Evolutionary conservation across 352 stramenopile species (phyloP), one percentile per base, ranked within the genome.

Genomic region (Globisporangium echinulatum): DNA sequence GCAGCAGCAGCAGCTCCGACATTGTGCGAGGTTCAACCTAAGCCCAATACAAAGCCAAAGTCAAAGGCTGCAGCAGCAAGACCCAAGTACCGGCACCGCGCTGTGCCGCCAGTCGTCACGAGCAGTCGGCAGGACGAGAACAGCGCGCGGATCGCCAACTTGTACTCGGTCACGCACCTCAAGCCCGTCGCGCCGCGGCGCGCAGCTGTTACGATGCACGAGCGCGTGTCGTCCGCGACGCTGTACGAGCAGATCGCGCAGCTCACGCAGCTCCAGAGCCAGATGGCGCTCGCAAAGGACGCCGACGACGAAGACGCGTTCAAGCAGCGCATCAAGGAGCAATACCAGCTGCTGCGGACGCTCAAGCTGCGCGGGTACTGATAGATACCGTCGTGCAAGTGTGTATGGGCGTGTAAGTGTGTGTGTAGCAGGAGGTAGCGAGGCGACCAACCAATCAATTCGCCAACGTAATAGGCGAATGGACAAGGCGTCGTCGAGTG

Each of bases 201-300:
- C 14, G 68, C 66, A 37, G 56, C 61, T 1, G 54, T 64, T 7
- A 43, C 62, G 47, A 56, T 74, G n/a, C 62, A 77, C 1, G 76
- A 79, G 49, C 75, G 71, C 19, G 49, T 81, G 36, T 76, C 76
- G 19, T 64, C 71, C 0, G 60, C 38, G 3, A 66, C 71, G 1
- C 50, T 86, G 38, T 80, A 81, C 37, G 63, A 84, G 57, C 70
- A 82, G 62, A 84, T 86, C 56, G 64, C 68, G 5, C 66, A 81
- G 66, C 52, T 86, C 37, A 84, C 72, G n/a, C 69, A 77, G 49
- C 58, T 86, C 49, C 74, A 86, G 56, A 76, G 58, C 8, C 65
- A 77, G 49, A 84, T 86, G 74, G 64, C 70, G 6, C 54, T 74
- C 33, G 72, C 63, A n/a, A 67, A 82, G 19, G 62, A 69, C 40